A percentile compares a stretch with the other conserved stretches of the same genome.
Evolutionary conservation across 139 green algal species (phyloP).

Genomic region (Chlamydomonas sphaeroides): DNA sequence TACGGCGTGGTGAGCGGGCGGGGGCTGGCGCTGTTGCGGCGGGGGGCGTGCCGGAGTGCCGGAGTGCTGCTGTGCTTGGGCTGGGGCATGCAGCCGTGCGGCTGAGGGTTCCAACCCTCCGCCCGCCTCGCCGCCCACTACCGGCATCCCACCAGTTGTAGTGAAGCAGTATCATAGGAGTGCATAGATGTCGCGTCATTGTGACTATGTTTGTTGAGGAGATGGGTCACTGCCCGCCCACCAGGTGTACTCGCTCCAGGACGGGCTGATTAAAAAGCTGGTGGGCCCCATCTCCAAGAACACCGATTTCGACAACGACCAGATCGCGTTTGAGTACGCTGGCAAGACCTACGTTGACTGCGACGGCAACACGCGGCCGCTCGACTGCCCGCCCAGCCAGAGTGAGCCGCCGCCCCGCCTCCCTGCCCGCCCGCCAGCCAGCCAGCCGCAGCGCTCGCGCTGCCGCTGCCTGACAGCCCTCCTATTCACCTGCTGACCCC

Average conservation of each 20-base stretch:
- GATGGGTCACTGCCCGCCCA: too few species aligned
- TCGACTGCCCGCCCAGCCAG: not conserved
- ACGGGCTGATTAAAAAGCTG: conserved; percentile 68
- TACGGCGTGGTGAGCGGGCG: conserved; percentile 63
- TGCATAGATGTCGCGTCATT: too few species aligned
- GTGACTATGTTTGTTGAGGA: too few species aligned
- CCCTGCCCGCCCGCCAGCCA: not conserved
- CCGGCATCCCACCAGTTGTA: too few species aligned
- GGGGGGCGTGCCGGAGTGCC: not conserved
- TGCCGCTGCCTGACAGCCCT: not conserved
- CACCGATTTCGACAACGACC: not conserved
- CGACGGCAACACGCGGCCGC: not conserved
- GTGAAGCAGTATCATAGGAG: too few species aligned
- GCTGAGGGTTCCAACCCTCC: too few species aligned
- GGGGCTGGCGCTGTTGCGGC: not conserved
- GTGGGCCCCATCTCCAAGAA: conserved; percentile 52
- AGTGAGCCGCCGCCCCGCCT: not conserved
- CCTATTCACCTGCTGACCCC: not conserved
- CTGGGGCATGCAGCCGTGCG: too few species aligned
- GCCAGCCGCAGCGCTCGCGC: too few species aligned
- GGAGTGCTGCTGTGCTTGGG: too few species aligned
- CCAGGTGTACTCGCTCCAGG: conserved; percentile 67
- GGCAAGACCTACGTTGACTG: not conserved
- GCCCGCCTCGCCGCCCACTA: too few species aligned
- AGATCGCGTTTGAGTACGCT: not conserved